These are phyloP conservation scores for Populus tremula DNA, from an alignment of 345 rosid genomes.

Conservation along the genomic window DNA sequence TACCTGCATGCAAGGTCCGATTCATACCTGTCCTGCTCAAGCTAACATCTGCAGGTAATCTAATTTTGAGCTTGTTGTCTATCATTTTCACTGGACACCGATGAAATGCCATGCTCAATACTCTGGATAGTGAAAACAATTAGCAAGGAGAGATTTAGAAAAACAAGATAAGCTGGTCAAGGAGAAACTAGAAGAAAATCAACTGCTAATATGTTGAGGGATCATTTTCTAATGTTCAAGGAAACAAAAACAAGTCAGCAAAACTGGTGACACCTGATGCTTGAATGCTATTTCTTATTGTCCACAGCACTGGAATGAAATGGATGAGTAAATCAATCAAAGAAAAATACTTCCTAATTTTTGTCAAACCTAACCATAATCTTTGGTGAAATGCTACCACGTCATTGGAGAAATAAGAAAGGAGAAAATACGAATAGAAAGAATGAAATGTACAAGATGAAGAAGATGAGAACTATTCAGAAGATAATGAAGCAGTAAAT, in stretches of 20 bases:
- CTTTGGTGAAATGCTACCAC: background rate
- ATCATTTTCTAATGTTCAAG: background rate
- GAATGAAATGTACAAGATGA: background rate
- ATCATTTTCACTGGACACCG: constrained; percentile 33
- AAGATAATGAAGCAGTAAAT: constrained; percentile 3
- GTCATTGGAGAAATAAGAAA: background rate
- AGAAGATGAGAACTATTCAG: background rate
- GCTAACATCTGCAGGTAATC: constrained; percentile 18
- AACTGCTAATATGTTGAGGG: background rate
- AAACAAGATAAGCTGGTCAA: background rate
- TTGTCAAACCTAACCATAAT: background rate
- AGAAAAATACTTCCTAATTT: background rate
- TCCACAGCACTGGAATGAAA: background rate
- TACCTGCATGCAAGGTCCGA: background rate
- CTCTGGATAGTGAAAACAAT: constrained; percentile 44
- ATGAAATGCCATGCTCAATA: constrained; percentile 78
- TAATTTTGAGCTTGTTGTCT: constrained; percentile 25
- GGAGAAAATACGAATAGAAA: background rate
- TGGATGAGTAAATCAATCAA: background rate
- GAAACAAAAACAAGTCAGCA: background rate
- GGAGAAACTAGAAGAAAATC: constrained; percentile 11
- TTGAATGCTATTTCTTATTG: background rate
- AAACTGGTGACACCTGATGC: background rate
- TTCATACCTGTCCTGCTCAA: constrained; percentile 26
- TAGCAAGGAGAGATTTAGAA: constrained; percentile 2